Base-by-base conservation (phyloP, 2,329 filamentous ascomycete genomes). In the Ophiocordyceps unilateralis region DNA sequence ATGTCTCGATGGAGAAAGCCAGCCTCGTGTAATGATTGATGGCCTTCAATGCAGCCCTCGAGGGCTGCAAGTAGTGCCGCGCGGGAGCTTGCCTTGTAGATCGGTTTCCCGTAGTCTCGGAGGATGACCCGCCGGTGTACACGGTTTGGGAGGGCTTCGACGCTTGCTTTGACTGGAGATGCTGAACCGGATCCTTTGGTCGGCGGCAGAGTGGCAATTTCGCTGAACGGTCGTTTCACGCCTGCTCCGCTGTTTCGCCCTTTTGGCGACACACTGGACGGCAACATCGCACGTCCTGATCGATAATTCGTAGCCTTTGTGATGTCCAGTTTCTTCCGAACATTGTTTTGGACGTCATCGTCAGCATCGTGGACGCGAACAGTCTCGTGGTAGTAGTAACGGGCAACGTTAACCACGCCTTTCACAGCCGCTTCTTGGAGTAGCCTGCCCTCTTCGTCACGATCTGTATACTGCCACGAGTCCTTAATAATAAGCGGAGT, bases 401-500 rank as follows among this genome's bases (percentile, higher is more conserved):
- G 53, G 30, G 61, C 58, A 17, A 68, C 52, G 40, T 68, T 62
- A 1, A 57, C 43, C 5, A 65, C 59, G 0, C 47, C 52, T 48
- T 58, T 58, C 4, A 51, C 36, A 10, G 56, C 64, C 30, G 57
- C 62, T 44, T 64, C 53, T 10, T 42, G 40, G 5, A 69, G 45
- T 28, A 69, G 44, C 15, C 60, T 47, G 36, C 64, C 63, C 50
- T 69, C 63, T 40, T 68, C 60, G 3, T 59, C 53, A 9, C 59
- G 59, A 42, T 67, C 58, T 5, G 48, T 47, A 14, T 41, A 32
- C 24, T 41, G 40, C 40, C 26, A 32, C 9, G 58, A 66, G 46
- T 67, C 61, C 47, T 70, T 71, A 43, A 69, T 56, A n/a, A 69
- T 58, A 48, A 69, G 53, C 4, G 50, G 53, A 17, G 41, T 53